Conservation (phyloP, 129 eudicot species). For the Gnaphalium uliginosum region DNA sequence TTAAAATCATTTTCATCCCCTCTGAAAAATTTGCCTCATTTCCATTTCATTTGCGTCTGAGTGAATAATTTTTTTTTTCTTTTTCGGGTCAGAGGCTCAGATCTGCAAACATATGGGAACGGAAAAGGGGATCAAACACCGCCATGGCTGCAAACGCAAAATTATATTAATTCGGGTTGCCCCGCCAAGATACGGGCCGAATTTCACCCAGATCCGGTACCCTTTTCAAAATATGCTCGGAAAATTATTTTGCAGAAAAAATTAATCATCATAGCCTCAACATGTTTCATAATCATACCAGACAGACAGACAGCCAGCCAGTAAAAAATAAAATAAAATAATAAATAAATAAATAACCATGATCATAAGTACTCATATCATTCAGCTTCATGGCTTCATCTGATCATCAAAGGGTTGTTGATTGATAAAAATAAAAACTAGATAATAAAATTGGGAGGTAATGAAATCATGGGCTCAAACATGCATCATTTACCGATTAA, state of each 20-base stretch:
- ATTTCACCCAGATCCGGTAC: slow-evolving; percentile 15
- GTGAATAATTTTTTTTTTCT: background rate
- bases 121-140: slow-evolving; percentile 25
- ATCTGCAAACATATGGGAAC: slow-evolving; percentile 19
- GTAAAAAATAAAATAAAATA: background rate
- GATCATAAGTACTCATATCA: background rate
- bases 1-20: background rate
- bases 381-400: background rate
- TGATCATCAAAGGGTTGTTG: slow-evolving; percentile 3
- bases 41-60: background rate
- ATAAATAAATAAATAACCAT: background rate
- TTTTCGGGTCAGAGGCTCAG: slow-evolving; percentile 10
- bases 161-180: background rate
- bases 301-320: background rate
- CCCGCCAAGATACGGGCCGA: slow-evolving; percentile 30
- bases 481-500: background rate
- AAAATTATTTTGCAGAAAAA: slow-evolving; percentile 6
- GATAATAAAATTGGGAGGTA: background rate
- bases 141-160: slow-evolving; percentile 30
- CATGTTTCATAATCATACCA: background rate
- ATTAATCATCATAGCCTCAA: slow-evolving; percentile 8
- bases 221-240: slow-evolving; percentile 4
- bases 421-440: background rate
- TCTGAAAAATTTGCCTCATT: slow-evolving; percentile 13
- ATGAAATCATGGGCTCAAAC: slow-evolving; percentile 22